phyloP scores from a whole-genome alignment of 2,329 filamentous ascomycete genomes.

The Bipolaris gigantea region DNA sequence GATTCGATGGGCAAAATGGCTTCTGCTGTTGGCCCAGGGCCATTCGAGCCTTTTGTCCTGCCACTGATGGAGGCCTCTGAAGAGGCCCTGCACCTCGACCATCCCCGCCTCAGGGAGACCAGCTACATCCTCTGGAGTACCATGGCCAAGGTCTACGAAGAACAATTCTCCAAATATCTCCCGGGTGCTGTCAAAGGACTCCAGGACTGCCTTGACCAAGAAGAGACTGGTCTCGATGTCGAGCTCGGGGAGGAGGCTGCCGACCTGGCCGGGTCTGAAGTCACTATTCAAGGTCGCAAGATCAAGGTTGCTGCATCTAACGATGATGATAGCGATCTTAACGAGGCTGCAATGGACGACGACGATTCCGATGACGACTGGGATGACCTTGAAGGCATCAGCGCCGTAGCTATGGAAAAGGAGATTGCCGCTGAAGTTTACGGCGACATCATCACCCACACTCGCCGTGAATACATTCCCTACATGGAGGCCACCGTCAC shows the following conservation, averaged over 20 bases:
- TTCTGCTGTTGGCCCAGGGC: slow-evolving; percentile 77
- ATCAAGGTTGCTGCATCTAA: slow-evolving; percentile 70
- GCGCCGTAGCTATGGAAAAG: slow-evolving; percentile 90
- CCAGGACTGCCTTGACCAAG: slow-evolving; percentile 82
- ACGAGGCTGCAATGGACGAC: slow-evolving; percentile 58
- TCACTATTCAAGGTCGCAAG: slow-evolving; percentile 80
- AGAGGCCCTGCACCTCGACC: slow-evolving; percentile 84
- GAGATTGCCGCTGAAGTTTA: slow-evolving; percentile 96
- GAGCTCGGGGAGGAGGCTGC: slow-evolving; percentile 73
- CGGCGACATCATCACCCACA: slow-evolving; percentile 87
- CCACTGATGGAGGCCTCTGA: slow-evolving; percentile 91
- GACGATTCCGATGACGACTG: slow-evolving; percentile 82
- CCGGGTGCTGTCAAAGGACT: slow-evolving; percentile 77
- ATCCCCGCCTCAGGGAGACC: slow-evolving; percentile 89
- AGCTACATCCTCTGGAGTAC: slow-evolving; percentile 97
- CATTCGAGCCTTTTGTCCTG: slow-evolving; percentile 88
- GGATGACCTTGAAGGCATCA: slow-evolving; percentile 81
- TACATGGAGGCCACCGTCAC: slow-evolving; percentile 90
- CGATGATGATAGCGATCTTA: slow-evolving; percentile 64
- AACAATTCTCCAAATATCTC: slow-evolving; percentile 78
- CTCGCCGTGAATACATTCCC: slow-evolving; percentile 75
- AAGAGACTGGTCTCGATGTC: slow-evolving; percentile 79
- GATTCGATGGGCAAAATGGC: slow-evolving; percentile 95
- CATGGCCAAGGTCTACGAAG: slow-evolving; percentile 89
- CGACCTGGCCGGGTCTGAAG: slow-evolving; percentile 73